phyloP scores from a whole-genome alignment of 371 early-diverging fungal species.

The Umbelopsis sp. region DNA sequence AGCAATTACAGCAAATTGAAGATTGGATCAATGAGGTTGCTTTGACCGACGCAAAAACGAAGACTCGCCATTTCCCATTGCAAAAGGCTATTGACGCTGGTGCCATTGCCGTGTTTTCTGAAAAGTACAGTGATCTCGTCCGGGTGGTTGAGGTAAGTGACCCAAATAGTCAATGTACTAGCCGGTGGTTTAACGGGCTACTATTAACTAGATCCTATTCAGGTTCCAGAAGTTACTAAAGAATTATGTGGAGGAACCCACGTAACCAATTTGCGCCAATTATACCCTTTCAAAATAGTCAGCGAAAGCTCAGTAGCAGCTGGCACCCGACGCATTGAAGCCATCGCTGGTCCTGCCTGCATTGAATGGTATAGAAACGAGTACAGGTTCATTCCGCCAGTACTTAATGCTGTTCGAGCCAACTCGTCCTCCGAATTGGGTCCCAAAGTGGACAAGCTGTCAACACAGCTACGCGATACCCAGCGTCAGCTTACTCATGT shows the following conservation, averaged over 20 bases:
- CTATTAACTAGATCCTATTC: not conserved
- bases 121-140: constrained; percentile 70
- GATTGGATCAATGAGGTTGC: constrained; percentile 64
- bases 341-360: constrained; percentile 68
- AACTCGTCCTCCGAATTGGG: constrained; percentile 44
- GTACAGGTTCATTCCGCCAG: constrained; percentile 48
- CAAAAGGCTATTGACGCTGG: constrained; percentile 65
- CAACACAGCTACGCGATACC: constrained; percentile 42
- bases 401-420: constrained; percentile 46
- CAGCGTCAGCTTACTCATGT: constrained; percentile 42
- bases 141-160: constrained; percentile 59
- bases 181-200: too few relatives aligned
- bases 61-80: constrained; percentile 26
- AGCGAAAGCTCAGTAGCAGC: constrained; percentile 74
- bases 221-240: constrained; percentile 61
- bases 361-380: constrained; percentile 54
- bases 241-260: constrained; percentile 85
- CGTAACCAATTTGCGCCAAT: constrained; percentile 55
- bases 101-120: constrained; percentile 70
- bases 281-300: constrained; percentile 76
- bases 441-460: constrained; percentile 41
- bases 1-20: constrained; percentile 60
- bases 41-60: constrained; percentile 42
- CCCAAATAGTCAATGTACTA: not conserved
- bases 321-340: constrained; percentile 80